Percentiles rank a stretch among this genome's conserved stretches.
Evolutionary conservation across 139 green algal genomes (phyloP).

Genomic region (Chlamydomonas urium): DNA sequence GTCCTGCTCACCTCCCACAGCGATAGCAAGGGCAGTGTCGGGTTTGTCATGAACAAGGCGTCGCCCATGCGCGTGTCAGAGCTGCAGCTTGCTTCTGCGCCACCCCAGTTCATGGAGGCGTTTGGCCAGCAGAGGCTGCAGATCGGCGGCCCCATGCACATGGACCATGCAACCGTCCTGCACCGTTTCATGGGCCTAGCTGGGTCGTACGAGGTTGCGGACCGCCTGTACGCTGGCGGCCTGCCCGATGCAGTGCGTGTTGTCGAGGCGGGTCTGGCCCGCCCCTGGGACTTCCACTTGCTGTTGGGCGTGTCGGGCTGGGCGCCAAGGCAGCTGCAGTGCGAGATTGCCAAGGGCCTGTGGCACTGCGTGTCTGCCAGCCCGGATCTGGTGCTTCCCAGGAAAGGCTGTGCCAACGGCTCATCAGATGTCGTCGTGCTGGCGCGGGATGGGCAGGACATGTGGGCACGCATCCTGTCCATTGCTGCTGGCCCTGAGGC

Average conservation of each 20-base stretch:
- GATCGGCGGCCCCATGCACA: conserved; percentile 43
- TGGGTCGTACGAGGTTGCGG: background rate
- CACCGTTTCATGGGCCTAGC: conserved; percentile 35
- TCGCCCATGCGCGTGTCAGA: conserved; percentile 33
- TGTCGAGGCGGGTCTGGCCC: conserved; percentile 29
- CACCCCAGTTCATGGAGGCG: conserved; percentile 30
- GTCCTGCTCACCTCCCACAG: conserved; percentile 41
- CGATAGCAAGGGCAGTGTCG: conserved; percentile 29
- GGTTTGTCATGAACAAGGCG: conserved; percentile 48
- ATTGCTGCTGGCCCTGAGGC: background rate
- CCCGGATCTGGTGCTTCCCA: conserved; percentile 27
- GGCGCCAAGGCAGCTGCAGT: conserved; percentile 26
- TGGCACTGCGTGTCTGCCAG: conserved; percentile 34
- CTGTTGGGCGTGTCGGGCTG: conserved; percentile 42
- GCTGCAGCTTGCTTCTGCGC: conserved; percentile 21
- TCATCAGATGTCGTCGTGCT: background rate
- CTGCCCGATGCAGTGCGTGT: conserved; percentile 36
- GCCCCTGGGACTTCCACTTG: conserved; percentile 33
- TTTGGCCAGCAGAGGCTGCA: conserved; percentile 37
- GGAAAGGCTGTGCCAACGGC: background rate
- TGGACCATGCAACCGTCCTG: conserved; percentile 45
- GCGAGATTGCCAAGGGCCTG: conserved; percentile 27
- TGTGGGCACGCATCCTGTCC: conserved; percentile 2
- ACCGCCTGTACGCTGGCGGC: conserved; percentile 33
- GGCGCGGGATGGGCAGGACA: conserved; percentile 1